These are phyloP conservation scores for Echinochloa phyllopogon DNA, from an alignment of 176 grass and related monocot species.

Conservation along the genomic window DNA sequence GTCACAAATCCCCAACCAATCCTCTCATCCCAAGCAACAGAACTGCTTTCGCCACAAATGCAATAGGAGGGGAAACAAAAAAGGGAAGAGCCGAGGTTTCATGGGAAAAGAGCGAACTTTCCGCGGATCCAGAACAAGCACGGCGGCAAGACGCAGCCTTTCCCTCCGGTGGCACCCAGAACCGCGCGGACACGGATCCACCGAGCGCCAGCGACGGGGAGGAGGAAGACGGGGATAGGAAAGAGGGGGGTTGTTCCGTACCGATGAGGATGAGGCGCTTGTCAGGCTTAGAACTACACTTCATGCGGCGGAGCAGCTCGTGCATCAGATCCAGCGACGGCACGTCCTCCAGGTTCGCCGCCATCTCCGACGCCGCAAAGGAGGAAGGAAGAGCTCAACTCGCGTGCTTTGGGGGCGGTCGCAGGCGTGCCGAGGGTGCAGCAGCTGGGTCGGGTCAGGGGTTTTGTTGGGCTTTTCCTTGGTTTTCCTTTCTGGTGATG, in stretches of 20 bases:
- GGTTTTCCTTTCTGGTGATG: not conserved
- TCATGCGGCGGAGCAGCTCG: conserved; percentile 92
- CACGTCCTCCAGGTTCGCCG: conserved; percentile 85
- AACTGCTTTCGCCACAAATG: not conserved
- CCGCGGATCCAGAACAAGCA: conserved; percentile 15
- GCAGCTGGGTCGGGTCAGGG: not conserved
- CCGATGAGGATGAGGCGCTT: conserved; percentile 96
- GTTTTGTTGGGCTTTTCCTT: conserved; percentile 25
- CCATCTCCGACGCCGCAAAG: conserved; percentile 34
- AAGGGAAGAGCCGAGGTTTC: not conserved
- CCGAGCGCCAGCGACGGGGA: not conserved
- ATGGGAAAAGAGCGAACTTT: not conserved
- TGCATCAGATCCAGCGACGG: conserved; percentile 92
- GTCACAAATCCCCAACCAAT: not conserved
- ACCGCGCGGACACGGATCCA: not conserved
- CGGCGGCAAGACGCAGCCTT: not conserved
- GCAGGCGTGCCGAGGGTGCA: not conserved
- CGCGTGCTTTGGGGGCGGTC: not conserved
- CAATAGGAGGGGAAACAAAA: not conserved
- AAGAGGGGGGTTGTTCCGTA: not conserved
- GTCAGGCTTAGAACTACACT: conserved; percentile 92
- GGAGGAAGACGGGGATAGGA: not conserved
- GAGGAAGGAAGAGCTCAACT: not conserved
- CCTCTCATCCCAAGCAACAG: not conserved
- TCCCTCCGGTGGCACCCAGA: not conserved